phyloP scores from a whole-genome alignment of 768 basidiomycete species.

The Pleurotus ostreatus region DNA sequence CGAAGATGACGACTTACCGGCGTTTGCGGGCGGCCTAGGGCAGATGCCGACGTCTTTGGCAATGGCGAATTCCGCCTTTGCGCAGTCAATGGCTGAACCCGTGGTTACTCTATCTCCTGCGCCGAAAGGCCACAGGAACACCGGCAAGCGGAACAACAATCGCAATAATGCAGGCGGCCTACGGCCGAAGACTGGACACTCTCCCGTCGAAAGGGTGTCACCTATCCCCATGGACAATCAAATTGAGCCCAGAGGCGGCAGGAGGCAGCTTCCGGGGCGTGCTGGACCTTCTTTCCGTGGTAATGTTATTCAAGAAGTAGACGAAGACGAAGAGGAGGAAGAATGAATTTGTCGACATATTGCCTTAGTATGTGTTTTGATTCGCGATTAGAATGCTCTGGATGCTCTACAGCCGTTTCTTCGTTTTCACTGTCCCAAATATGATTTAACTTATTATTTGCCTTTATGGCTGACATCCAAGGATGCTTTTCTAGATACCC shows the following conservation, averaged over 20 bases:
- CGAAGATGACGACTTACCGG: slow-evolving; percentile 72
- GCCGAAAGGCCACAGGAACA: slow-evolving; percentile 41
- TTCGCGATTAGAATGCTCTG: neutral
- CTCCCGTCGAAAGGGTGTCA: slow-evolving; percentile 56
- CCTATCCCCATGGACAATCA: slow-evolving; percentile 52
- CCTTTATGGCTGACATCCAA: neutral
- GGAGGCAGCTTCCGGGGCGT: slow-evolving; percentile 71
- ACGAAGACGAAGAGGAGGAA: slow-evolving; percentile 76
- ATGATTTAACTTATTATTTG: neutral
- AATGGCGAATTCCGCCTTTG: slow-evolving; percentile 7
- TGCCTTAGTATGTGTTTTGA: neutral
- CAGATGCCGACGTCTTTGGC: slow-evolving; percentile 40
- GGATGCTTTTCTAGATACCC: slow-evolving; percentile 2
- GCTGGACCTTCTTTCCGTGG: slow-evolving; percentile 63
- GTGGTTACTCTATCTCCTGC: slow-evolving; percentile 49
- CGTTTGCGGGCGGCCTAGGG: slow-evolving; percentile 77
- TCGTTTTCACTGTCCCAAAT: neutral
- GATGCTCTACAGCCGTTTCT: neutral
- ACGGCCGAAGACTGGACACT: slow-evolving; percentile 50
- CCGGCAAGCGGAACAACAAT: slow-evolving; percentile 24
- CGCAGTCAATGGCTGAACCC: slow-evolving; percentile 22
- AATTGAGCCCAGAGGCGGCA: slow-evolving; percentile 48
- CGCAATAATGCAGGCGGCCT: slow-evolving; percentile 18
- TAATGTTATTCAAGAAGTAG: slow-evolving; percentile 79
- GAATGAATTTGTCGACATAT: neutral